These are phyloP conservation scores for Quercus mongolica DNA, from an alignment of 306 rosid species.

Conservation along the genomic window DNA sequence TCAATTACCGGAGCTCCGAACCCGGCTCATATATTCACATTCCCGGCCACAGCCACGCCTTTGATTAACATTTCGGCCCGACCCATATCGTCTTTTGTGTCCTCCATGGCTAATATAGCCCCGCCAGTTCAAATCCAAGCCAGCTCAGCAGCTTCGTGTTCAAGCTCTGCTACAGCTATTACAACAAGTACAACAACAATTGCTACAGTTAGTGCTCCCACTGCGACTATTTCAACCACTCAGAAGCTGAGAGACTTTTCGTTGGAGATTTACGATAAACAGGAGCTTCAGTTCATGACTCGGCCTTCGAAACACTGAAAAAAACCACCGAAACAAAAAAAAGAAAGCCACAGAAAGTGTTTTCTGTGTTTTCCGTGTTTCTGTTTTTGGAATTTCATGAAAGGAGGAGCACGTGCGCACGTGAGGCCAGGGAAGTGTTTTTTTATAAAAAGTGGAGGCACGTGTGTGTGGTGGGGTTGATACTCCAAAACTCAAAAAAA, in stretches of 20 bases:
- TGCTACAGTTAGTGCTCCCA: not conserved
- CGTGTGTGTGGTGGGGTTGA: slow-evolving; percentile 17
- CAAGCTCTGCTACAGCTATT: not conserved
- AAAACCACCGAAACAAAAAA: too few relatives aligned
- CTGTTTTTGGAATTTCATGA: not conserved
- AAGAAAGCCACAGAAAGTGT: not conserved
- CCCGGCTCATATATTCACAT: slow-evolving; percentile 52
- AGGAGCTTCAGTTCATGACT: slow-evolving; percentile 75
- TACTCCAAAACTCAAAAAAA: not conserved
- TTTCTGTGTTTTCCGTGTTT: not conserved
- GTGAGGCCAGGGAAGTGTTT: slow-evolving; percentile 25
- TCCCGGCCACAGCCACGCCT: slow-evolving; percentile 27
- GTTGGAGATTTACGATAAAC: slow-evolving; percentile 57
- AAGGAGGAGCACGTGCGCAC: slow-evolving; percentile 53
- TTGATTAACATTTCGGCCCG: slow-evolving; percentile 30
- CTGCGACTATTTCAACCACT: slow-evolving; percentile 4
- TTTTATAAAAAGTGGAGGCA: slow-evolving; percentile 40
- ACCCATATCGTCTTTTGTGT: slow-evolving; percentile 62
- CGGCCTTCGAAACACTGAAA: slow-evolving; percentile 45
- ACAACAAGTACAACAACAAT: not conserved
- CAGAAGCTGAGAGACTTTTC: slow-evolving; percentile 66
- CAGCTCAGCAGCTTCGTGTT: slow-evolving; percentile 1
- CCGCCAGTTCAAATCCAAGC: slow-evolving; percentile 34
- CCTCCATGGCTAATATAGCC: slow-evolving; percentile 33
- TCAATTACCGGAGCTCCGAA: slow-evolving; percentile 34